phyloP scores from a whole-genome alignment of 129 eudicot species.

The Helichrysum umbraculigerum region DNA sequence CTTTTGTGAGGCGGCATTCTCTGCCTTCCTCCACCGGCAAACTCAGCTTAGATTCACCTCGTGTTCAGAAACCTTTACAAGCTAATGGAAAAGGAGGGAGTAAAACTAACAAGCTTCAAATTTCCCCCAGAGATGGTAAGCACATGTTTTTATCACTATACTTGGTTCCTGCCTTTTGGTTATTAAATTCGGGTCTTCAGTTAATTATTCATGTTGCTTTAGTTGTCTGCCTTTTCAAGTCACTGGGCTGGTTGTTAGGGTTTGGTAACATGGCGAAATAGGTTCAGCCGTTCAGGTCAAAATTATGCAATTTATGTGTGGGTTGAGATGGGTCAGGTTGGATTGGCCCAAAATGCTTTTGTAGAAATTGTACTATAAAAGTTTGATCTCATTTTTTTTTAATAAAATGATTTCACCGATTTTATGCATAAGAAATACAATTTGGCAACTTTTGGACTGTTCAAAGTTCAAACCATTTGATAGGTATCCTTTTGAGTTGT shows the following conservation, averaged over 20 bases:
- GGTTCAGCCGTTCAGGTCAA: too few relatives aligned
- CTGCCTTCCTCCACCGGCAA: conserved; percentile 70
- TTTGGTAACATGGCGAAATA: too few relatives aligned
- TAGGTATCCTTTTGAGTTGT: neutral
- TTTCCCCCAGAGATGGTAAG: conserved; percentile 72
- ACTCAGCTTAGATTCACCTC: conserved; percentile 61
- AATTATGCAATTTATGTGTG: too few relatives aligned
- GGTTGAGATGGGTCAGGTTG: neutral
- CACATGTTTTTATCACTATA: neutral
- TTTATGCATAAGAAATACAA: neutral
- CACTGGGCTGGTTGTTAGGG: too few relatives aligned
- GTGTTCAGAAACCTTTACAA: conserved; percentile 67
- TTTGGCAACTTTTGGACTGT: neutral
- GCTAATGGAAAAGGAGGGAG: conserved; percentile 69
- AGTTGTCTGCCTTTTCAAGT: neutral
- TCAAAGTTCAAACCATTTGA: neutral
- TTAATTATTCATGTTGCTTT: neutral
- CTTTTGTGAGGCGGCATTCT: conserved; percentile 70
- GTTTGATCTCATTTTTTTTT: too few relatives aligned
- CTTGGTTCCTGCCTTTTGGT: neutral
- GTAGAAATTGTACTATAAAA: neutral
- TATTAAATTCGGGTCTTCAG: neutral
- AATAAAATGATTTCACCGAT: neutral
- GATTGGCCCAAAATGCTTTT: neutral
- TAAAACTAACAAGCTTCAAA: conserved; percentile 44